Evolutionary conservation across 441 rosid species (phyloP).

Genomic region (Corymbia calophylla): DNA sequence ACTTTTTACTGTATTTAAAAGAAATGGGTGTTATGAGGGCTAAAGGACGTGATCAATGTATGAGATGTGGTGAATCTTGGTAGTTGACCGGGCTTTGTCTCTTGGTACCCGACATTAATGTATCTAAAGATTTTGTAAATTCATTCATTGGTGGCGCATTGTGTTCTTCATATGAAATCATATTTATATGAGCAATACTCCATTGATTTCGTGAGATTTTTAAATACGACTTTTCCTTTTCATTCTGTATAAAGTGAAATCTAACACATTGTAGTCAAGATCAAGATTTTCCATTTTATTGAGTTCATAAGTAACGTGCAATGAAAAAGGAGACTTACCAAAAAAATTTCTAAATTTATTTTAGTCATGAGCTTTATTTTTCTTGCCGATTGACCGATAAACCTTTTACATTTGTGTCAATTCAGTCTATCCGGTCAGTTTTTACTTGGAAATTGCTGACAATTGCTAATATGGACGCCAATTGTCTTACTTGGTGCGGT

Average conservation of each 20-base stretch:
- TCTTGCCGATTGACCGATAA: too few species aligned
- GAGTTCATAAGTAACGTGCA: background rate
- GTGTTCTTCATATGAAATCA: background rate
- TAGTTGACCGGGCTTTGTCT: background rate
- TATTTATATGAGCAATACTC: background rate
- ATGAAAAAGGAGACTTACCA: background rate
- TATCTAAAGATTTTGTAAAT: background rate
- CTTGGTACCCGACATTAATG: background rate
- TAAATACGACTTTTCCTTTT: background rate
- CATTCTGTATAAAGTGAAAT: background rate
- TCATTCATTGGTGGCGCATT: background rate
- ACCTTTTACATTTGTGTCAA: background rate
- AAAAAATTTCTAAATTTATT: too few species aligned
- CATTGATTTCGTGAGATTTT: background rate
- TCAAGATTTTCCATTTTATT: background rate
- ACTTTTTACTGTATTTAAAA: too few species aligned
- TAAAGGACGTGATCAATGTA: background rate
- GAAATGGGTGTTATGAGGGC: background rate
- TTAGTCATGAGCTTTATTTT: background rate
- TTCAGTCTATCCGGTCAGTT: too few species aligned
- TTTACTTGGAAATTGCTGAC: accelerated
- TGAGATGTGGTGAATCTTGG: background rate
- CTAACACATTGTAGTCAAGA: background rate
- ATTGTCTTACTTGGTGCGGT: accelerated
- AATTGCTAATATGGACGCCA: accelerated